Percentiles rank a stretch among this genome's conserved stretches.
Evolutionary conservation across 345 rosid species (phyloP).

Genomic region (Rhizophora mangle): DNA sequence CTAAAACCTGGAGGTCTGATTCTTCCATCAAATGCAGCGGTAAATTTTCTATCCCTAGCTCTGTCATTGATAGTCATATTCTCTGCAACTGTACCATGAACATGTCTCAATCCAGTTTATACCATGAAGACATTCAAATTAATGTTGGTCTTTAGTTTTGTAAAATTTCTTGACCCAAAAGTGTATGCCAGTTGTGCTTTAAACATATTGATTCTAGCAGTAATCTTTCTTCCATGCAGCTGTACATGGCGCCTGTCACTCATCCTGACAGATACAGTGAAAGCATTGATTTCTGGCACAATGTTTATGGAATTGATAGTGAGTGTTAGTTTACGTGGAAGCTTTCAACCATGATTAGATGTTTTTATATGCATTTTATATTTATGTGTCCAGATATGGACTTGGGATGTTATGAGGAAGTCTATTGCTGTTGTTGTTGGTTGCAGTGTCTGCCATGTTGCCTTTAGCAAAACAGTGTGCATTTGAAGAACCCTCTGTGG

Average conservation of each 20-base stretch:
- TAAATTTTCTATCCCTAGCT: conserved; percentile 23
- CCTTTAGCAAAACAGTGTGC: conserved; percentile 93
- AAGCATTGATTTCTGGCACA: conserved; percentile 97
- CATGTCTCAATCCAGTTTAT: not conserved
- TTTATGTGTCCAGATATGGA: conserved; percentile 1
- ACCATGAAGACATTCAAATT: not conserved
- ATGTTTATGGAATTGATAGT: conserved; percentile 97
- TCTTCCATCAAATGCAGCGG: conserved; percentile 90
- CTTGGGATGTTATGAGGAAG: conserved; percentile 2
- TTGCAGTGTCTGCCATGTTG: conserved; percentile 96
- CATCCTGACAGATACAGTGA: conserved; percentile 87
- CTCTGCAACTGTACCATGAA: not conserved
- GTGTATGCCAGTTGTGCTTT: not conserved
- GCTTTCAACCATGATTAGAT: not conserved
- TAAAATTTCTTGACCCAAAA: too few species aligned
- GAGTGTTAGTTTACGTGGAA: conserved; percentile 38
- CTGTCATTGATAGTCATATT: not conserved
- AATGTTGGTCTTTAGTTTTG: not conserved
- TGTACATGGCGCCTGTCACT: conserved; percentile 95
- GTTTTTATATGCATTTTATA: not conserved
- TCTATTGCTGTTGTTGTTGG: conserved; percentile 18
- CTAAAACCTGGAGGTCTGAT: conserved; percentile 90
- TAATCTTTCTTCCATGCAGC: conserved; percentile 41
- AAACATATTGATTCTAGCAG: not conserved
- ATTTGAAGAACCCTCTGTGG: conserved; percentile 92